phyloP scores from a whole-genome alignment of 805 yeast genomes.

The Lipomyces sp. region DNA sequence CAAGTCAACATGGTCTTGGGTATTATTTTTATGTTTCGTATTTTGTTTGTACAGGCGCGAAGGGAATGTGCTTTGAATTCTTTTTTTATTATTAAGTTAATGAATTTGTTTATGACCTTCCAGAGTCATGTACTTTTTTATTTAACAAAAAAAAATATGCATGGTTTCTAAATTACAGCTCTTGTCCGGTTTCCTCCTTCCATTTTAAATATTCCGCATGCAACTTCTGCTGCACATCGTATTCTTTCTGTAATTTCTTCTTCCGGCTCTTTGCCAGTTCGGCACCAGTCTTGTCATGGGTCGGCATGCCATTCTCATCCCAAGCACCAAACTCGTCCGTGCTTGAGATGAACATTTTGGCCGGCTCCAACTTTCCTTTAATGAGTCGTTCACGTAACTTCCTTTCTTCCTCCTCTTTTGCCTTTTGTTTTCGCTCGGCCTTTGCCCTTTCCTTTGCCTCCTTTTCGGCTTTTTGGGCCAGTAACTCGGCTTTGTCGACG shows the following conservation, averaged over 20 bases:
- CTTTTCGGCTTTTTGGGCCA: constrained; percentile 61
- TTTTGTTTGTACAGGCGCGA: neutral
- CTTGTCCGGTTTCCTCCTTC: constrained; percentile 12
- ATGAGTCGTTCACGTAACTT: constrained; percentile 66
- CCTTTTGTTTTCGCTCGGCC: constrained; percentile 56
- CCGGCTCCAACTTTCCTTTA: constrained; percentile 72
- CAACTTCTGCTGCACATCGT: constrained; percentile 80
- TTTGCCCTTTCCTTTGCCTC: constrained; percentile 59
- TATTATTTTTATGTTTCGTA: neutral
- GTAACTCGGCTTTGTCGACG: constrained; percentile 71
- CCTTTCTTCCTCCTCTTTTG: constrained; percentile 51
- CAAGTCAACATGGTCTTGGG: neutral
- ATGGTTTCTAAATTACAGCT: neutral
- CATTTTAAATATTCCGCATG: constrained; percentile 61
- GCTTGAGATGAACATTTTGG: constrained; percentile 61
- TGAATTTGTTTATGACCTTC: constrained; percentile 1
- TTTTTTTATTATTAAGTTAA: neutral
- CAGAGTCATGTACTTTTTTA: neutral
- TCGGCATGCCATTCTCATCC: constrained; percentile 87
- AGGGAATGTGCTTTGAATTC: neutral
- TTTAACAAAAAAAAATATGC: neutral
- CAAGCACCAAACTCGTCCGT: constrained; percentile 68
- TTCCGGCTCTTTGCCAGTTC: constrained; percentile 82
- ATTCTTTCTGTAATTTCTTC: constrained; percentile 80
- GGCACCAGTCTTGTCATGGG: constrained; percentile 74